Evolutionary conservation across 495 filamentous ascomycete genomes (phyloP), one percentile per base, ranked within the genome.

Genomic region (Penicillium bialowiezense): DNA sequence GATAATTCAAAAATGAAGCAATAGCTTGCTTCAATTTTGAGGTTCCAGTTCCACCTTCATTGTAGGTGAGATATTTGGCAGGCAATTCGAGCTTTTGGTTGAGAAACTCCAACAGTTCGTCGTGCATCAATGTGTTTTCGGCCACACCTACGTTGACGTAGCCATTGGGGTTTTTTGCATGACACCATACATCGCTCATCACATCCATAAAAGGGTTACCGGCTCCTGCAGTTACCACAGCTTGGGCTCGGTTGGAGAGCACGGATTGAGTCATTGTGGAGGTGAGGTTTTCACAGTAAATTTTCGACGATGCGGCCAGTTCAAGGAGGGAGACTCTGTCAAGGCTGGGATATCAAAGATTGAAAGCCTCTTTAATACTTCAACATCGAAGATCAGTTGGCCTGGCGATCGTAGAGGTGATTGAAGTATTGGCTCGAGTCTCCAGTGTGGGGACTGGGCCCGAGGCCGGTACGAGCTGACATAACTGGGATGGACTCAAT

Each of bases 81-180:
- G 67, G 60, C 0, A 73, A 44, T 3, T 67, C 42, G 15, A 72
- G 52, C 28, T 67, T 55, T 4, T 52, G 49, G 34, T 69, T 69
- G 33, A 72, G 48, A 33, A 55, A 61, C 13, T 63, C 32, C 4
- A 66, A 52, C 3, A 74, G 52, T 23, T 63, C 50, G 15, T 63
- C 51, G 31, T 73, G 70, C 67, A 74, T 70, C 13, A 73, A 63
- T 7, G 48, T 39, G 45, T 73, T 74, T 52, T 73, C 70, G 6
- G 71, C 70, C 8, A 74, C 51, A 1, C 71, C 67, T 6, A 74
- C 58, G 26, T 71, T 68, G 54, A 74, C 51, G 41, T 60, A 70
- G 10, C 68, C 70, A 7, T 46, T 36, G 1, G 68, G 67, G 50
- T 72, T 71, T 14, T 45, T 58, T 2, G 47, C 15, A 17, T 52